Evolutionary conservation across 768 basidiomycete species (phyloP), one percentile per base, ranked within the genome.

Genomic region (Fomitopsis pulvina): DNA sequence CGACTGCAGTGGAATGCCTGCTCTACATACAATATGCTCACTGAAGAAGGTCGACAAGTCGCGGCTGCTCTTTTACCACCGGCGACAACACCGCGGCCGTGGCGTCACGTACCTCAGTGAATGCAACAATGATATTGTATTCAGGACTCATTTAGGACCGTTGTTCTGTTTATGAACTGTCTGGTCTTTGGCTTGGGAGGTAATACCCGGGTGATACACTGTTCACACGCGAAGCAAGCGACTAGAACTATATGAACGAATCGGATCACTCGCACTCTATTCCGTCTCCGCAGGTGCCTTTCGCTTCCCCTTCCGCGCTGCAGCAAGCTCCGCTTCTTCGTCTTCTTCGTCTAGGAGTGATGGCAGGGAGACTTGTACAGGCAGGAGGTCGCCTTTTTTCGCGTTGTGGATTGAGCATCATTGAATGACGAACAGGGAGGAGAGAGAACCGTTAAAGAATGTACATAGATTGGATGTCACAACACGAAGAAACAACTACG

Each of bases 21-120:
- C 59, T 86, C 94, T 24, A 97, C 95, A 0, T 99, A 93, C 67
- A 97, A 99, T 65, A 65, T 99, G 21, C 75, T 99, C 41, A 69
- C 86, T 0, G 95, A 99, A 65, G 95, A 99, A 68, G 95, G 95
- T 6, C 75, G 95, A 46, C 83, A 87, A 22, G 91, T 97, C 11
- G 90, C 92, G 34, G 93, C 90, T 12, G 94, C 93, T 2, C 66
- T 96, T n/a, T 72, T 94, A 18, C 92, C 93, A 3, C 56, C 83
- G 16, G 64, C 14, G 4, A 14, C 69, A 7, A 66, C 70, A 6
- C 73, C 75, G 38, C 71, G 69, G 28, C 39, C 65, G n/a, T 87
- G 85, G 87, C 40, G 48, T 24, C 38, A 41, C n/a, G 16, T 18
- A 40, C n/a, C 25, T 3, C 16, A 28, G 39, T 42, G 26, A 34